Evolutionary conservation across 108 stramenopile genomes (phyloP).

Genomic region (Cyclotella sp.): DNA sequence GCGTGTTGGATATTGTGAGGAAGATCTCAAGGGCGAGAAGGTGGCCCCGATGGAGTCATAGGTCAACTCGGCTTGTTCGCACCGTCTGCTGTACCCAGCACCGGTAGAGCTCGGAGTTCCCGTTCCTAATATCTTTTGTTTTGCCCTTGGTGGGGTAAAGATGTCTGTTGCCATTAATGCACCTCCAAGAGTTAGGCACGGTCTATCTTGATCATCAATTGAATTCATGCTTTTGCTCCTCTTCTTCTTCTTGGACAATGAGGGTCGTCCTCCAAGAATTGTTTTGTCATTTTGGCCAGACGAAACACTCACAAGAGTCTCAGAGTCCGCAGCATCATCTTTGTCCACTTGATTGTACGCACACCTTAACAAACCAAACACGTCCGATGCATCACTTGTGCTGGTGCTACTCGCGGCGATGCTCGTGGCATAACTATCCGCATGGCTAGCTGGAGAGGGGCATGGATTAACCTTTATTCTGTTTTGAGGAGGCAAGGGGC

Average conservation of each 20-base stretch:
- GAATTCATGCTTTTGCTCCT: conserved; percentile 21
- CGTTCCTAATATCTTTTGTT: neutral
- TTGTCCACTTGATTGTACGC: conserved; percentile 1
- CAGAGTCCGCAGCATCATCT: neutral
- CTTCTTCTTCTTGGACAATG: neutral
- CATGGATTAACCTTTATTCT: neutral
- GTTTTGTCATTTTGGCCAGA: no score
- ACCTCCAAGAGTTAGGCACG: conserved; percentile 11
- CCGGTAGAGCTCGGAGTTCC: conserved; percentile 15
- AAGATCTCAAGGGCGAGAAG: neutral
- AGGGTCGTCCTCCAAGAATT: neutral
- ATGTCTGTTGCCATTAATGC: conserved; percentile 31
- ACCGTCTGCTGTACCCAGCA: neutral
- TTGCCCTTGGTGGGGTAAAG: conserved; percentile 20
- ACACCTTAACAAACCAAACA: conserved; percentile 27
- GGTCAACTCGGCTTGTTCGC: conserved; percentile 7
- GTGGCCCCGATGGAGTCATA: conserved; percentile 32
- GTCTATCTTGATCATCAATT: neutral
- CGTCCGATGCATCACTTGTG: conserved; percentile 25
- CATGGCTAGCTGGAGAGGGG: neutral
- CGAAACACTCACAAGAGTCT: neutral
- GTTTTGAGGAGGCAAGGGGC: conserved; percentile 6
- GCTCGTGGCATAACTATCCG: conserved; percentile 7
- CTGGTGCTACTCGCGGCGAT: conserved; percentile 15
- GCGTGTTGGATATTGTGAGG: neutral